Evolutionary conservation across 495 filamentous ascomycete species (phyloP).

Genomic region (Bryoglossum gracile): DNA sequence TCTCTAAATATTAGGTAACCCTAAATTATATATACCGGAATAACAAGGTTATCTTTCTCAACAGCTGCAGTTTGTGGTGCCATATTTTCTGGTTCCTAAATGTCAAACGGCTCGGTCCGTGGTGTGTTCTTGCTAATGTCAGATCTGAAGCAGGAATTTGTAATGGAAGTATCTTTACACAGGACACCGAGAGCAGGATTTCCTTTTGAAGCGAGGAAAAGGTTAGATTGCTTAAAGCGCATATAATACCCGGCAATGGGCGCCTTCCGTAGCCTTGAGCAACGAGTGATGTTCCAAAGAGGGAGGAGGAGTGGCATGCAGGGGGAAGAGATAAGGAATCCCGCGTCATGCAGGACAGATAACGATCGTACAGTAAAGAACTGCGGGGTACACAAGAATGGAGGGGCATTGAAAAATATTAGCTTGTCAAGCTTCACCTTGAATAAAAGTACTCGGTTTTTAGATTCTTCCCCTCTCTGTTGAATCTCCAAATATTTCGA

Average conservation of each 20-base stretch:
- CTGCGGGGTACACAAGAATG: conserved; percentile 14
- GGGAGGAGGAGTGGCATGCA: neutral
- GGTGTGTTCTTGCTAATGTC: too few species aligned
- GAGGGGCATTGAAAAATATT: too few species aligned
- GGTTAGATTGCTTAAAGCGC: too few species aligned
- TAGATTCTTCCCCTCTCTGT: neutral
- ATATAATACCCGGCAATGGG: conserved; percentile 5
- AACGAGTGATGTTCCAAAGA: conserved; percentile 2
- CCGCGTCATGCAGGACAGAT: conserved; percentile 13
- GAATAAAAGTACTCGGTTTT: too few species aligned
- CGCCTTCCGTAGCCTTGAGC: conserved; percentile 10
- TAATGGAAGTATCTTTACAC: too few species aligned
- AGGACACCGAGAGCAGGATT: too few species aligned
- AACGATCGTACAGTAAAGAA: conserved; percentile 4
- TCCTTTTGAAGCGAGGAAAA: too few species aligned
- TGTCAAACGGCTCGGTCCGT: too few species aligned
- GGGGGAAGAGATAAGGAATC: conserved; percentile 6
- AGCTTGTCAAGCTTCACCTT: too few species aligned
- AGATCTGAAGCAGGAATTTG: too few species aligned
- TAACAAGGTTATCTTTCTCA: conserved; percentile 57
- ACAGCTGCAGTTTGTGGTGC: conserved; percentile 45
- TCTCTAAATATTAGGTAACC: neutral
- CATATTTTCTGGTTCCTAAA: too few species aligned
- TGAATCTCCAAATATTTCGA: neutral
- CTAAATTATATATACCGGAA: conserved; percentile 45